phyloP scores from a whole-genome alignment of 306 rosid genomes.

The Quillaja saponaria region DNA sequence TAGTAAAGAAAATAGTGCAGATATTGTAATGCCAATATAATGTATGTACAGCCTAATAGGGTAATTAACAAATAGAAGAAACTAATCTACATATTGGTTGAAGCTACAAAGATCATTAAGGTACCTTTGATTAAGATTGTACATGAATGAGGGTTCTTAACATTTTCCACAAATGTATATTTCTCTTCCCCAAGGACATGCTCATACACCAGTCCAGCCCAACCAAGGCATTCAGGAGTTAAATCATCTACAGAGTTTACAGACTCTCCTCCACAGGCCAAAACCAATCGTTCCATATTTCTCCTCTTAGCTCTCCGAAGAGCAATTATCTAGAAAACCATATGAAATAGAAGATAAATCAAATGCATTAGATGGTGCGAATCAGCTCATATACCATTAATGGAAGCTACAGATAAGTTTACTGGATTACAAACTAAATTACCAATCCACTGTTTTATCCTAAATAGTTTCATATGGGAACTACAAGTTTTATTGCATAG shows the following conservation, averaged over 20 bases:
- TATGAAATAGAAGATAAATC: slow-evolving; percentile 6
- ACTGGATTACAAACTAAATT: too few relatives aligned
- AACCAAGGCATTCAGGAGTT: slow-evolving; percentile 88
- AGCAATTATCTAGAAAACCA: slow-evolving; percentile 67
- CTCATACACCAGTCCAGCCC: slow-evolving; percentile 99
- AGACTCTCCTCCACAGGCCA: slow-evolving; percentile 99
- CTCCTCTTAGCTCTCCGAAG: slow-evolving; percentile 98
- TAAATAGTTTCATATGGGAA: too few relatives aligned
- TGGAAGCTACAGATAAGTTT: neutral
- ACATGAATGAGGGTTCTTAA: slow-evolving; percentile 90
- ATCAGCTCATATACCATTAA: neutral
- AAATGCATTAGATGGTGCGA: neutral
- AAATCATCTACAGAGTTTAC: slow-evolving; percentile 89
- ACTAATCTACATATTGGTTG: neutral
- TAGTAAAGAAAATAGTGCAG: neutral
- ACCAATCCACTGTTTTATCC: too few relatives aligned
- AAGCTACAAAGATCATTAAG: slow-evolving; percentile 1
- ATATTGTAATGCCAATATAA: neutral
- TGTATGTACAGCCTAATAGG: too few relatives aligned
- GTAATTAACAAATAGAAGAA: slow-evolving; percentile 2
- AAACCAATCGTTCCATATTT: slow-evolving; percentile 96
- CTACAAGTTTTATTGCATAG: too few relatives aligned
- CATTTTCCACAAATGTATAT: slow-evolving; percentile 90
- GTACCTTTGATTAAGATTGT: slow-evolving; percentile 95
- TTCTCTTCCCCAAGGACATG: slow-evolving; percentile 97